These are phyloP conservation scores for Berkeleyomyces basicola DNA, from an alignment of 2,329 filamentous ascomycete genomes.

Conservation along the genomic window DNA sequence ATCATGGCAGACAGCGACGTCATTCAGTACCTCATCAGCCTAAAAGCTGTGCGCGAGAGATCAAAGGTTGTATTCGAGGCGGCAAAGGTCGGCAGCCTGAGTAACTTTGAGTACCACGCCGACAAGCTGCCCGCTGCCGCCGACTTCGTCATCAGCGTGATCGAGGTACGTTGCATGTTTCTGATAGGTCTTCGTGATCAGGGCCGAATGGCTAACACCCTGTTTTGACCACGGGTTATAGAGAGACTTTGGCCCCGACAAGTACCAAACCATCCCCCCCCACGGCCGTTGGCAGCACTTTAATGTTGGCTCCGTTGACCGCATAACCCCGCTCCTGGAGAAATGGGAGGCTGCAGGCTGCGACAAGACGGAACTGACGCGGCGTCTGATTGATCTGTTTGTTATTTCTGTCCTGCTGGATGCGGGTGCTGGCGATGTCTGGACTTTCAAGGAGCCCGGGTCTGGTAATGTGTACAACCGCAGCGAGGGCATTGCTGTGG, in stretches of 20 bases:
- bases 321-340: conserved; percentile 28
- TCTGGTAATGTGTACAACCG: conserved; percentile 23
- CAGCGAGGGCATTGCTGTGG: conserved; percentile 36
- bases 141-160: conserved; percentile 27
- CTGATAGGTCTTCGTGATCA: neutral
- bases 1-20: conserved; percentile 6
- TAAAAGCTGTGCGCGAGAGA: conserved; percentile 23
- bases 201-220: neutral
- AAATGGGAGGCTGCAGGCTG: conserved; percentile 27
- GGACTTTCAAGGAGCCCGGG: conserved; percentile 28
- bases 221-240: conserved; percentile 15
- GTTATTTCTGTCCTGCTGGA: conserved; percentile 43
- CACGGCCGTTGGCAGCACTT: conserved; percentile 49
- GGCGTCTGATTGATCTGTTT: conserved; percentile 43
- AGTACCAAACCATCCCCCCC: conserved; percentile 30
- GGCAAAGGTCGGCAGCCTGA: conserved; percentile 24
- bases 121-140: conserved; percentile 24
- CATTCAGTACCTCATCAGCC: conserved; percentile 22
- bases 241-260: conserved; percentile 35
- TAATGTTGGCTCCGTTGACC: conserved; percentile 35
- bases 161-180: conserved; percentile 22
- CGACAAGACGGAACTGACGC: conserved; percentile 31
- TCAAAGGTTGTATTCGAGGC: conserved; percentile 21
- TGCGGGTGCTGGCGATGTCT: conserved; percentile 34
- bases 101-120: conserved; percentile 27